Percentiles rank a stretch among this genome's conserved stretches.
Conservation (phyloP, 352 stramenopile species). For the Peronospora destructor region DNA sequence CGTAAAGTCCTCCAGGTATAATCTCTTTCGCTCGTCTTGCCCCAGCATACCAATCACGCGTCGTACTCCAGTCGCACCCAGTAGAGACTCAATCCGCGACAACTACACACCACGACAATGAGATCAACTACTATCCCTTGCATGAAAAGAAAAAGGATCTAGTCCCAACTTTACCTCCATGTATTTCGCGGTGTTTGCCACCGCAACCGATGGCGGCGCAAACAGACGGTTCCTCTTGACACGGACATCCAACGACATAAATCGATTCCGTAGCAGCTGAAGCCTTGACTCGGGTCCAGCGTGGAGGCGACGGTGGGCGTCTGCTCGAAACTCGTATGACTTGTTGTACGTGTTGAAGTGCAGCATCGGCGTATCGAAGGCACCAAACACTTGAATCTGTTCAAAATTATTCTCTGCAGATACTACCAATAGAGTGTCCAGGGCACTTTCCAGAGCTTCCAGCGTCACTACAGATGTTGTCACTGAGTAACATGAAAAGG, state of each 20-base stretch:
- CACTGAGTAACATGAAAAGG: conserved; percentile 33
- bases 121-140: neutral
- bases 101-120: conserved; percentile 30
- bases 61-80: conserved; percentile 66
- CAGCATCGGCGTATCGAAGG: conserved; percentile 66
- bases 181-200: conserved; percentile 56
- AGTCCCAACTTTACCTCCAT: conserved; percentile 42
- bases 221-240: conserved; percentile 84
- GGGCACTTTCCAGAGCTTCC: conserved; percentile 71
- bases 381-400: conserved; percentile 72
- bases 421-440: conserved; percentile 76
- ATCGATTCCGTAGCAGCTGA: conserved; percentile 61
- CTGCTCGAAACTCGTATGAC: conserved; percentile 65
- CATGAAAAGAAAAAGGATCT: neutral
- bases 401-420: conserved; percentile 79
- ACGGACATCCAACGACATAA: conserved; percentile 59
- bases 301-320: conserved; percentile 51
- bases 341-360: conserved; percentile 60
- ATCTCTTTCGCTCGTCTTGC: conserved; percentile 70
- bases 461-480: conserved; percentile 77
- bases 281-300: conserved; percentile 47
- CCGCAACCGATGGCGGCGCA: conserved; percentile 43
- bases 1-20: conserved; percentile 79
- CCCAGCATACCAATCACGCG: conserved; percentile 82
- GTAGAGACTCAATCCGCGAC: conserved; percentile 82